Evolutionary conservation across 768 basidiomycete genomes (phyloP).

Genomic region (Leucosporidium scottii): DNA sequence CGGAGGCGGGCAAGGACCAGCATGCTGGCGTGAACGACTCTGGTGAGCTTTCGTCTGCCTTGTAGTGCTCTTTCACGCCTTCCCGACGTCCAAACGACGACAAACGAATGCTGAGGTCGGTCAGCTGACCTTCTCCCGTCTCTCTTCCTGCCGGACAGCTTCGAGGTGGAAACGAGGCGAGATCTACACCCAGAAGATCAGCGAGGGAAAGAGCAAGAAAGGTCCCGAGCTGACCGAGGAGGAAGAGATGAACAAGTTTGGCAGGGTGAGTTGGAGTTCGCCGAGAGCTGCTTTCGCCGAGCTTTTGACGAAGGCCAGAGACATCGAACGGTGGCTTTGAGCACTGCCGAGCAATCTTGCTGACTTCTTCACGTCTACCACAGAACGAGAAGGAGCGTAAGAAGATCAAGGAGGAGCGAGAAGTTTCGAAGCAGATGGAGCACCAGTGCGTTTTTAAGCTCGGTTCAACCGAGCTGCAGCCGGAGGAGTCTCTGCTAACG

Average conservation of each 20-base stretch:
- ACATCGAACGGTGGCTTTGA: no score
- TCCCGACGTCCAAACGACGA: no score
- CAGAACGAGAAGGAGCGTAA: constrained; percentile 17
- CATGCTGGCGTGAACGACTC: constrained; percentile 25
- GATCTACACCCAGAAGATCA: constrained; percentile 22
- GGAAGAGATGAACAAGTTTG: constrained; percentile 20
- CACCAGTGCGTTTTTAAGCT: constrained; percentile 15
- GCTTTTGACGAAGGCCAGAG: no score
- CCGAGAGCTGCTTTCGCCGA: not conserved
- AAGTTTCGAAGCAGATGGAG: constrained; percentile 25
- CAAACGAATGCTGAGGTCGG: not conserved
- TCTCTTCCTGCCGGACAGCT: not conserved
- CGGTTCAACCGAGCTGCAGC: not conserved
- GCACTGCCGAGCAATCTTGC: no score
- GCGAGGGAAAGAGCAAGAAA: constrained; percentile 6
- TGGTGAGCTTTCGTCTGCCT: not conserved
- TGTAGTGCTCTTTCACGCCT: not conserved
- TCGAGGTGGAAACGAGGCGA: constrained; percentile 28
- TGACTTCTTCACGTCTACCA: no score
- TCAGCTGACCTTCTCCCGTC: not conserved
- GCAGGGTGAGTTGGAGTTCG: not conserved
- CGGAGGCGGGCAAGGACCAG: constrained; percentile 16
- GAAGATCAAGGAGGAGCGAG: constrained; percentile 19
- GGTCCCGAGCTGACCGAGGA: constrained; percentile 9
- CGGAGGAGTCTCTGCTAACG: not conserved